Conservation (phyloP, 2,329 filamentous ascomycete species). For the Podosphaera fusca region DNA sequence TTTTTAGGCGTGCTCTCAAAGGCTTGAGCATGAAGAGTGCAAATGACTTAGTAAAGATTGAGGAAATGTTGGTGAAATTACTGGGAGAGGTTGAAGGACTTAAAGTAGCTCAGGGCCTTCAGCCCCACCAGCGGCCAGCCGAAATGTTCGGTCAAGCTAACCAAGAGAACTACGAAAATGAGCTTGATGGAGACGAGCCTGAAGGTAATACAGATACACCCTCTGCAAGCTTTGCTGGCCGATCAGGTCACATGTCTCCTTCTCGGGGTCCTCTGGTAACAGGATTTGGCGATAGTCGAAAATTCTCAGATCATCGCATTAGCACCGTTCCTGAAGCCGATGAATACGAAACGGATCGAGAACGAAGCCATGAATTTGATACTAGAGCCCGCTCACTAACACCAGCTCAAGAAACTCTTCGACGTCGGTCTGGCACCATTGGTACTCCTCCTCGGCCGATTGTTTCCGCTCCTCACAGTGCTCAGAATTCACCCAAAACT, state of each 20-base stretch:
- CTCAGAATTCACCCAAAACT: constrained; percentile 51
- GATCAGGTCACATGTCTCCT: constrained; percentile 53
- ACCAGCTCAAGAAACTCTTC: constrained; percentile 30
- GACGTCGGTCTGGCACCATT: constrained; percentile 29
- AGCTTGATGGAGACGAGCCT: constrained; percentile 53
- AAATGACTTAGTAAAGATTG: constrained; percentile 70
- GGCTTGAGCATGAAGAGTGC: constrained; percentile 71
- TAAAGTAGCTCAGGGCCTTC: constrained; percentile 31
- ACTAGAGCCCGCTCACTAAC: constrained; percentile 35
- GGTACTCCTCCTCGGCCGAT: constrained; percentile 29
- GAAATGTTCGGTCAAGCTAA: constrained; percentile 40
- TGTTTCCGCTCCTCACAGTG: constrained; percentile 29
- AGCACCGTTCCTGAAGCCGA: constrained; percentile 74
- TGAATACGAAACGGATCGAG: constrained; percentile 28
- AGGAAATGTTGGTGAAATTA: constrained; percentile 78
- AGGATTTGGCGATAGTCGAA: constrained; percentile 19
- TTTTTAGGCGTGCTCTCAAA: constrained; percentile 87
- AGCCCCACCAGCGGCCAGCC: constrained; percentile 28
- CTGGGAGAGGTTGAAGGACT: constrained; percentile 77
- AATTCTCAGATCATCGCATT: constrained; percentile 54
- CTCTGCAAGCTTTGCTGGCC: constrained; percentile 45
- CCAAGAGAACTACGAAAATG: constrained; percentile 46
- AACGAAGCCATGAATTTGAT: constrained; percentile 25
- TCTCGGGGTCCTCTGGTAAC: constrained; percentile 22
- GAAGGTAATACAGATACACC: constrained; percentile 60